These are phyloP conservation scores for Nemania sp. DNA, from an alignment of 2,329 filamentous ascomycete genomes.

Conservation along the genomic window DNA sequence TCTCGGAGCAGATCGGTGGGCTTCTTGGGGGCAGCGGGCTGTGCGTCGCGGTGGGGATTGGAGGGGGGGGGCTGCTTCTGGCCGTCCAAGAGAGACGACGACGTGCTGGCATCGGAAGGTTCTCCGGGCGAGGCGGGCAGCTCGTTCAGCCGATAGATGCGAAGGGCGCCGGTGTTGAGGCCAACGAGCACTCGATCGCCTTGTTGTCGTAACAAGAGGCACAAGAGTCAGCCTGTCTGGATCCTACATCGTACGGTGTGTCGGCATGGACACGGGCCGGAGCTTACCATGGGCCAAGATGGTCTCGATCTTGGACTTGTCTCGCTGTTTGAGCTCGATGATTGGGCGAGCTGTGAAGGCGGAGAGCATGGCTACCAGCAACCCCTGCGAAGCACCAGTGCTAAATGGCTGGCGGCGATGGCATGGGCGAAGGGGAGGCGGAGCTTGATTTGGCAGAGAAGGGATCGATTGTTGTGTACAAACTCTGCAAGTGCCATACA, in stretches of 20 bases:
- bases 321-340: slow-evolving; percentile 92
- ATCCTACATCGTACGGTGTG: not conserved
- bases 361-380: slow-evolving; percentile 75
- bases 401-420: slow-evolving; percentile 7
- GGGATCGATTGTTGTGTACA: not conserved
- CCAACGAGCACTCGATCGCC: slow-evolving; percentile 91
- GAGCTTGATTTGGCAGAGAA: not conserved
- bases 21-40: slow-evolving; percentile 43
- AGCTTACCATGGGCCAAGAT: slow-evolving; percentile 82
- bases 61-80: not conserved
- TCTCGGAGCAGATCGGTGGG: slow-evolving; percentile 87
- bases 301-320: slow-evolving; percentile 97
- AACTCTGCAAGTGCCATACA: no score
- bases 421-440: slow-evolving; percentile 14
- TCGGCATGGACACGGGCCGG: not conserved
- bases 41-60: slow-evolving; percentile 24
- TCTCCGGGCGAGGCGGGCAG: slow-evolving; percentile 41
- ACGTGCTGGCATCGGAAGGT: slow-evolving; percentile 43
- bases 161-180: slow-evolving; percentile 83
- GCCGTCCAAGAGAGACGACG: slow-evolving; percentile 17
- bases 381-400: slow-evolving; percentile 15
- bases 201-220: slow-evolving; percentile 40
- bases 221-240: not conserved
- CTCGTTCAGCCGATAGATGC: slow-evolving; percentile 91
- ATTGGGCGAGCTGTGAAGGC: slow-evolving; percentile 96